Evolutionary conservation across 495 filamentous ascomycete genomes (phyloP).

Genomic region (Pseudomonodictys pantanalensis): DNA sequence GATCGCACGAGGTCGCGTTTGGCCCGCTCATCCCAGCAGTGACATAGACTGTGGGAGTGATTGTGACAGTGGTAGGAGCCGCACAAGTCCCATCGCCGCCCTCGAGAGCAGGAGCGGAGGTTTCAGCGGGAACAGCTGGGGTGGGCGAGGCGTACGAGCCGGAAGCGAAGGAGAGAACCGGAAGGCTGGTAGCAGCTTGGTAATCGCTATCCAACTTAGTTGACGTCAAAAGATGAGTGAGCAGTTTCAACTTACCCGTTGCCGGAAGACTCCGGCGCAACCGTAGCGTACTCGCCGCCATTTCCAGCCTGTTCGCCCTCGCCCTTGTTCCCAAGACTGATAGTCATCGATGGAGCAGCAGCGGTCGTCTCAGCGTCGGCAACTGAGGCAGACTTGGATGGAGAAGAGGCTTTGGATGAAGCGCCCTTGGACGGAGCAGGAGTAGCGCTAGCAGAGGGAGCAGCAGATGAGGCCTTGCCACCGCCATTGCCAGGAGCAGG

Average conservation of each 20-base stretch:
- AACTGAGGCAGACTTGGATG: neutral
- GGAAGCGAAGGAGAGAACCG: neutral
- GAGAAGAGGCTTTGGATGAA: too few relatives aligned
- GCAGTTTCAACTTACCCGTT: neutral
- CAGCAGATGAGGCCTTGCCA: slow-evolving; percentile 5
- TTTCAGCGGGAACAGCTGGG: neutral
- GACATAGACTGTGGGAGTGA: slow-evolving; percentile 27
- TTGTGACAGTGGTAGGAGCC: slow-evolving; percentile 13
- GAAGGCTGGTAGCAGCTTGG: too few relatives aligned
- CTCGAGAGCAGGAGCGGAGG: neutral
- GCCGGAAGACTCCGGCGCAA: neutral
- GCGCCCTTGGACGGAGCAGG: too few relatives aligned
- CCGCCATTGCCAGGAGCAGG: neutral
- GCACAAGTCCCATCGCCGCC: slow-evolving; percentile 1
- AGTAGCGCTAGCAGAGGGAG: neutral
- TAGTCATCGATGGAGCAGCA: neutral
- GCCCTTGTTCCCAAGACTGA: too few relatives aligned
- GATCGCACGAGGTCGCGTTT: neutral
- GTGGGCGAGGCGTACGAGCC: too few relatives aligned
- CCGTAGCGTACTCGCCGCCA: too few relatives aligned
- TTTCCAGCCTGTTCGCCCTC: too few relatives aligned
- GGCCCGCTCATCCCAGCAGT: slow-evolving; percentile 1
- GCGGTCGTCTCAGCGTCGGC: neutral
- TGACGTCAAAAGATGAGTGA: too few relatives aligned
- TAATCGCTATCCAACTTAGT: too few relatives aligned